A percentile compares a stretch with the other conserved stretches of the same genome.
phyloP scores from a whole-genome alignment of 768 basidiomycete genomes.

The Trametes maxima region DNA sequence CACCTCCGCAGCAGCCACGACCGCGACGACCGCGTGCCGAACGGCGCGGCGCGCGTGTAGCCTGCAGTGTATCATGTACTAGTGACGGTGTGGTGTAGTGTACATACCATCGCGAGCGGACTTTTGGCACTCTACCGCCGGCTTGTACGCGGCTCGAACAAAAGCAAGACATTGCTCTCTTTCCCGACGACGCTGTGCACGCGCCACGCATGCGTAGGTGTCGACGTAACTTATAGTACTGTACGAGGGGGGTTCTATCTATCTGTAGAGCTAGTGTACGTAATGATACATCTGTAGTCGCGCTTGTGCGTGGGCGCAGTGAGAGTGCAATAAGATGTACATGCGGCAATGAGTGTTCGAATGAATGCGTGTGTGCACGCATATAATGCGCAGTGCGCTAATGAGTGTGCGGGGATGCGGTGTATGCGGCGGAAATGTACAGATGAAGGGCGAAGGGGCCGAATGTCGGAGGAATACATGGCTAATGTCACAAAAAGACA shows the following conservation, averaged over 20 bases:
- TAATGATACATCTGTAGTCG: constrained; percentile 16
- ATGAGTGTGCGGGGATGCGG: background rate
- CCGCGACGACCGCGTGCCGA: background rate
- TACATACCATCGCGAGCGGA: too few relatives aligned
- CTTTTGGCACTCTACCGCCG: too few relatives aligned
- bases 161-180: too few relatives aligned
- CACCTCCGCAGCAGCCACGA: constrained; percentile 15
- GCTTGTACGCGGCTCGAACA: too few relatives aligned
- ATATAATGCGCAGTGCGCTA: background rate
- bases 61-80: background rate
- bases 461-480: background rate
- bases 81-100: background rate
- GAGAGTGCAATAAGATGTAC: constrained; percentile 5
- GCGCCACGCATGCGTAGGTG: background rate
- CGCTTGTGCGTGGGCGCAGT: background rate
- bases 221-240: constrained; percentile 18
- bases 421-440: constrained; percentile 2
- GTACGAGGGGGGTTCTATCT: constrained; percentile 10
- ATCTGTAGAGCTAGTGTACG: constrained; percentile 20
- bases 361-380: constrained; percentile 1
- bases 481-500: background rate
- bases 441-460: background rate
- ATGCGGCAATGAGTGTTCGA: background rate
- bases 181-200: background rate
- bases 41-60: constrained; percentile 8